phyloP scores from a whole-genome alignment of 805 yeast genomes.

The Yarrowia porcina region DNA sequence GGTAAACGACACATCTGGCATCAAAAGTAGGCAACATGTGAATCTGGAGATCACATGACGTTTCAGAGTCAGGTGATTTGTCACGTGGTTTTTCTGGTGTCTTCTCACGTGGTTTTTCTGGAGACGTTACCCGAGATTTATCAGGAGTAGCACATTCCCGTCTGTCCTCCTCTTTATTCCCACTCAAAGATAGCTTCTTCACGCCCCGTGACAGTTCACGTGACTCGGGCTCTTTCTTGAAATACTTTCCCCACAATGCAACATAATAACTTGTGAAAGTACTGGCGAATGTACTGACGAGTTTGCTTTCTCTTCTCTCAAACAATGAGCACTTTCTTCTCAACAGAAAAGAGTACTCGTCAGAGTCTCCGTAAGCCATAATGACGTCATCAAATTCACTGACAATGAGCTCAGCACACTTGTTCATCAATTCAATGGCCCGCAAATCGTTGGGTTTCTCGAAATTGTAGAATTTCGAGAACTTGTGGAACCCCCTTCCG shows the following conservation, averaged over 20 bases:
- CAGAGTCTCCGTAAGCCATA: constrained; percentile 91
- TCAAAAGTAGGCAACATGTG: constrained; percentile 81
- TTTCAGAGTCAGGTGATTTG: background rate
- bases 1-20: constrained; percentile 85
- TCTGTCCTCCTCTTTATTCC: background rate
- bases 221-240: constrained; percentile 32
- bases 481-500: constrained; percentile 90
- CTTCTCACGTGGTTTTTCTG: no score
- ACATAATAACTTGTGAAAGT: constrained; percentile 75
- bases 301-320: constrained; percentile 78
- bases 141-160: no score
- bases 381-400: constrained; percentile 65
- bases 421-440: constrained; percentile 79
- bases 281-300: constrained; percentile 78
- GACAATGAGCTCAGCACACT: constrained; percentile 67
- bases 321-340: constrained; percentile 61
- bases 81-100: background rate
- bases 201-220: constrained; percentile 35
- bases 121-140: no score
- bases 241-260: constrained; percentile 59
- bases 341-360: constrained; percentile 80
- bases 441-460: constrained; percentile 80
- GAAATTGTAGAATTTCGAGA: constrained; percentile 69
- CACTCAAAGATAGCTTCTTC: background rate
- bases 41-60: constrained; percentile 43